Evolutionary conservation across 2,329 filamentous ascomycete species (phyloP).

Genomic region (Fusarium nelsonii): DNA sequence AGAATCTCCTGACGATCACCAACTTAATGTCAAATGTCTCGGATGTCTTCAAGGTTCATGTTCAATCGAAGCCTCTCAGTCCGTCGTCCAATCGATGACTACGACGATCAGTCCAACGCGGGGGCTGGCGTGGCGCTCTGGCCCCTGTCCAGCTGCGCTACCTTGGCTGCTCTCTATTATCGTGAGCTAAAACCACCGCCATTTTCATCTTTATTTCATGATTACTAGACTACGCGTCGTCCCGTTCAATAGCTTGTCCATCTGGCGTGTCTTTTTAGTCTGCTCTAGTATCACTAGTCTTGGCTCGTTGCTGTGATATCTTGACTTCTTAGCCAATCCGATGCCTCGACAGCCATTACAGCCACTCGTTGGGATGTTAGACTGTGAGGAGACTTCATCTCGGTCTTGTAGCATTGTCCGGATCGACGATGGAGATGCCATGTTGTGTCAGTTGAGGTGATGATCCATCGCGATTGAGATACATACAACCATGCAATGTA

Average conservation of each 20-base stretch:
- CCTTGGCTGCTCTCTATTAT: conserved; percentile 12
- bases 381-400: conserved; percentile 12
- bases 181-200: conserved; percentile 17
- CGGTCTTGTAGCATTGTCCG: conserved; percentile 8
- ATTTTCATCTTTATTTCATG: conserved; percentile 19
- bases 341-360: not conserved
- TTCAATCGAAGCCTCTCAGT: conserved; percentile 3
- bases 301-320: conserved; percentile 11
- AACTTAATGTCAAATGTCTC: conserved; percentile 23
- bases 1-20: conserved; percentile 39
- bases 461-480: conserved; percentile 19
- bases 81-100: conserved; percentile 21
- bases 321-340: conserved; percentile 18
- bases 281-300: conserved; percentile 10
- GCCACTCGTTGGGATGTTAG: conserved; percentile 11
- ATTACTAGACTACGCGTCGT: conserved; percentile 29
- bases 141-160: conserved; percentile 39
- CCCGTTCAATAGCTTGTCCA: conserved; percentile 33
- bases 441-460: conserved; percentile 8
- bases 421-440: conserved; percentile 33
- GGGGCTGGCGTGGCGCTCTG: conserved; percentile 22
- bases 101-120: conserved; percentile 2
- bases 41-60: conserved; percentile 18
- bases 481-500: not conserved
- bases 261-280: conserved; percentile 20